Evolutionary conservation across 2,329 filamentous ascomycete species (phyloP).

Genomic region (Stagonosporopsis cucurbitacearum): DNA sequence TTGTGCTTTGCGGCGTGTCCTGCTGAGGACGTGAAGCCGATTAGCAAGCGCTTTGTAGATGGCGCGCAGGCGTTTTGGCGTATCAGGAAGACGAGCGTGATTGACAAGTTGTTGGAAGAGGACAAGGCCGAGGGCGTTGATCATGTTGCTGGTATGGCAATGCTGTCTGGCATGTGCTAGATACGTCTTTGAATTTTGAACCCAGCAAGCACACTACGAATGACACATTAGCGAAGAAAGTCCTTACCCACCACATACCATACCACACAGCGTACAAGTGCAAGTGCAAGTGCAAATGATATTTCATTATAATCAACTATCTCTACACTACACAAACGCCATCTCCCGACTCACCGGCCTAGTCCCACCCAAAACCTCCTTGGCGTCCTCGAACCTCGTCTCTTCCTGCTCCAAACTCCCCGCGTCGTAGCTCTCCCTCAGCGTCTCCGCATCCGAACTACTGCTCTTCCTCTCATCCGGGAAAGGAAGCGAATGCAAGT

Average conservation of each 20-base stretch:
- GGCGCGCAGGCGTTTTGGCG: conserved; percentile 79
- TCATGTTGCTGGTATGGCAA: conserved; percentile 33
- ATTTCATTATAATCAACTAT: neutral
- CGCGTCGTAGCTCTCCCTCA: conserved; percentile 5
- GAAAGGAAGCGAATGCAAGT: conserved; percentile 15
- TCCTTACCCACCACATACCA: too few relatives aligned
- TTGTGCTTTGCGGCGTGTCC: conserved; percentile 85
- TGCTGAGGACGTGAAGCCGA: conserved; percentile 70
- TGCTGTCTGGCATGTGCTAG: conserved; percentile 43
- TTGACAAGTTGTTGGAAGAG: conserved; percentile 67
- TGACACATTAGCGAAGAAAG: too few relatives aligned
- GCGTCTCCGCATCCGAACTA: conserved; percentile 5
- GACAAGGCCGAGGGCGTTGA: conserved; percentile 25
- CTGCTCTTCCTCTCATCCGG: neutral
- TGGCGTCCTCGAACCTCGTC: conserved; percentile 9
- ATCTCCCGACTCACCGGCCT: conserved; percentile 5
- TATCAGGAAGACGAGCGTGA: conserved; percentile 69
- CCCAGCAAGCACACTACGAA: too few relatives aligned
- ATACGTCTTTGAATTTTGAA: neutral
- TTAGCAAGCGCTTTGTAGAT: conserved; percentile 69
- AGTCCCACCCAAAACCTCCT: neutral
- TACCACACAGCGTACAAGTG: too few relatives aligned
- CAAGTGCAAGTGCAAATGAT: neutral
- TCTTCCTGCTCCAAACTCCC: conserved; percentile 8
- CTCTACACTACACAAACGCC: neutral